phyloP scores from a whole-genome alignment of 1,284 basidiomycete genomes.

The Porphyrellus sp. region DNA sequence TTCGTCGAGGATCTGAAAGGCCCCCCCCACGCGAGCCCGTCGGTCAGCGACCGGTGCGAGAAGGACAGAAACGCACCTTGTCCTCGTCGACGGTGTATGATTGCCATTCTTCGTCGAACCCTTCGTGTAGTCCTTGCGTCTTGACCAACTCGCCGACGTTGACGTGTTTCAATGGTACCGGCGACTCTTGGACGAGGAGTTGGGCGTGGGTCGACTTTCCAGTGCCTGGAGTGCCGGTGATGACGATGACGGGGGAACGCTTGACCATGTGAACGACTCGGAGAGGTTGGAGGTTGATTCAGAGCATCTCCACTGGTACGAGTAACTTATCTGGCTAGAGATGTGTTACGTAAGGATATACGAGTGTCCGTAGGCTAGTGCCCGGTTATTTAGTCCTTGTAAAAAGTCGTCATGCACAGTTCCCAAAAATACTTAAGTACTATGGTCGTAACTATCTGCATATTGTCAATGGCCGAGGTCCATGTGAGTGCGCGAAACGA shows the following conservation, averaged over 20 bases:
- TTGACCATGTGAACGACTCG: conserved; percentile 1
- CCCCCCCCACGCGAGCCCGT: too few relatives aligned
- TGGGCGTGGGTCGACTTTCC: conserved; percentile 91
- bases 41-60: too few relatives aligned
- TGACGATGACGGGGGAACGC: conserved; percentile 76
- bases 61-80: conserved; percentile 57
- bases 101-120: conserved; percentile 93
- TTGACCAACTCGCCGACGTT: conserved; percentile 92
- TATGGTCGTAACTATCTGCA: background rate
- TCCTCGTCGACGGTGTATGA: conserved; percentile 95
- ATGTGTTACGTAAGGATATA: background rate
- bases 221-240: conserved; percentile 88
- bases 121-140: conserved; percentile 76
- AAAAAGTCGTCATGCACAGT: too few relatives aligned
- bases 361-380: too few relatives aligned
- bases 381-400: too few relatives aligned
- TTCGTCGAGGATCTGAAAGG: conserved; percentile 75
- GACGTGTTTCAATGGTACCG: conserved; percentile 72
- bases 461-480: background rate
- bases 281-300: background rate
- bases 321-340: background rate
- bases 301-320: background rate
- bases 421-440: too few relatives aligned
- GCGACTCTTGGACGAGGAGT: conserved; percentile 66
- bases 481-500: background rate